Base-by-base conservation (phyloP, 345 rosid species). In the Lepidium aucheri region DNA sequence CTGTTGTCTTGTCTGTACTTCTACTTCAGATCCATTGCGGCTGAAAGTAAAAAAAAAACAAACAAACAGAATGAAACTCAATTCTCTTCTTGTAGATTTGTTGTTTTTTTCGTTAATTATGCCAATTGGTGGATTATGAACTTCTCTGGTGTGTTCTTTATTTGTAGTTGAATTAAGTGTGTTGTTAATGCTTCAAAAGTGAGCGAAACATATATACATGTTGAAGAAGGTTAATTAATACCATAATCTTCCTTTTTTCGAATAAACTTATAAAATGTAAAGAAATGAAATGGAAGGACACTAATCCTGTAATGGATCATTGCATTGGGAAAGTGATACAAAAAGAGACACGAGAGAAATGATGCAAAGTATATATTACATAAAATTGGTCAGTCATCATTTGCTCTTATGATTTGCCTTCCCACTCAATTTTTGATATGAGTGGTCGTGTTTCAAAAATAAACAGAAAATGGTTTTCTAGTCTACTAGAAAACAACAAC, bases 1-100 rank as follows among this genome's bases (percentile, higher is more conserved):
- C 51, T 60, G 24, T 51, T 72, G 66, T 65, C 70, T 50, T 65
- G 61, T 65, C 22, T 26, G 61, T 58, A 59, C 67, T 65, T 54
- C 50, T 56, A 47, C 53, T 38, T 38, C 42, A 45, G 50, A 22
- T 24, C 46, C 74, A 8, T 61, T 70, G 53, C 46, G 62, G 55
- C 68, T 53, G 47, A 15, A 14, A 33, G 41, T 26, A 18, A 17
- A 14, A 10, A 35, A 24, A 12, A 18, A 17, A 14, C 7, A 35
- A 24, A 12, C 9, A 13, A 40, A 39, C 16, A 65, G 67, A 64
- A 20, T 43, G 15, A 24, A 52, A 60, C 57, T 46, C 60, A 24
- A 44, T 45, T 46, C 58, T 53, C 43, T 64, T 66, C 73, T 38
- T 50, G 36, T 56, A 58, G 58, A 11, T 22, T 40, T 56, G 15